Evolutionary conservation across 352 stramenopile species (phyloP), one percentile per base, ranked within the genome.

Genomic region (Pythium rhizo-oryzae): DNA sequence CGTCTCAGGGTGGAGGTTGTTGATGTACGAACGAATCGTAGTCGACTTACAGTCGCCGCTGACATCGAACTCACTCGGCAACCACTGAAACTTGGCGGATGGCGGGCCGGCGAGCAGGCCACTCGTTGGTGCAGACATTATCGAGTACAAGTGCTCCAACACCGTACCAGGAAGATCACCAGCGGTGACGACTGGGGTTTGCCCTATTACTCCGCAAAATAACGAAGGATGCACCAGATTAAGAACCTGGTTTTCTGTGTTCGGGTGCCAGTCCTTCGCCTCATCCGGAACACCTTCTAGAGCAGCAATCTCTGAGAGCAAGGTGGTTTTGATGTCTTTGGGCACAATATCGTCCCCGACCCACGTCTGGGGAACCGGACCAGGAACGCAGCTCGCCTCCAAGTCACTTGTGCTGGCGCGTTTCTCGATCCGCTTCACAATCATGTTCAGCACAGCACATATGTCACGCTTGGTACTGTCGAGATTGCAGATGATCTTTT

Each of bases 191-290:
- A 50, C 5, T 8, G 23, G 19, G 4, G 82, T 87, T 9, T 67
- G 35, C 41, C 73, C 69, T 8, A 71, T 68, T 0, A 88, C 73
- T n/a, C 70, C 80, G 51, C 82, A 91, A 47, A 78, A 88, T 19
- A 91, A 56, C 51, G 82, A 91, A 24, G 80, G 80, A 61, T 87
- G 78, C 4, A 90, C 70, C 18, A 90, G 70, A 28, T 89, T 65
- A 13, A 86, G 72, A 56, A 89, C 79, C 49, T 88, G 75, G 0
- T 79, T 47, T n/a, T 79, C 62, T 15, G 75, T 78, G 21, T 75
- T 60, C 7, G 79, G 79, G 35, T 91, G 80, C 76, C 79, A 91
- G 51, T 88, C 80, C 56, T 81, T 87, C 21, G 68, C 16, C 8
- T 76, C 62, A 2, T 79, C 71, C 0, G 71, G 69, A 2, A 82